Base-by-base conservation (phyloP, 106 monocot genomes). In the Iris macrosiphon region DNA sequence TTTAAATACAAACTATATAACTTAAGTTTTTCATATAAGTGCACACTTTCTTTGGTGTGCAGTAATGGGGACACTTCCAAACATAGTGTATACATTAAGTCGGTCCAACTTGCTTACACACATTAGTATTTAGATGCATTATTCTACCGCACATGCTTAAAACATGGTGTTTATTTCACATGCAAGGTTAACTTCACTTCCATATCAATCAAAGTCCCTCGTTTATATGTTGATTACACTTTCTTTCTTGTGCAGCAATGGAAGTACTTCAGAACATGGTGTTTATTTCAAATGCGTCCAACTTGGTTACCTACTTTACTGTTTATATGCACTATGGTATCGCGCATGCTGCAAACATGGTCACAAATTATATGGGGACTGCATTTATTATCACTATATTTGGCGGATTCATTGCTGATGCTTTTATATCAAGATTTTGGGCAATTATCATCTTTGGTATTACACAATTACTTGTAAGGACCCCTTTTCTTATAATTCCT, bases 361-460 rank as follows among this genome's bases (percentile, higher is more conserved):
- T 66, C 5, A 66, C 65, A 21, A 66, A 66, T 44, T 66, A 31
- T 44, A 66, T 66, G 65, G 65, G 65, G 23, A 66, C 53, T 49
- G 16, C 55, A 0, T 66, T 66, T 55, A 27, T 66, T 7, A 18
- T 55, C 1, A 31, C 65, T 22, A 34, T 66, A 23, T 4, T 55
- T 6, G 65, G 55, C 24, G 65, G 65, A 21, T 66, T 66, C 33
- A 25, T 66, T 20, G 26, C 65, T n/a, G 65, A 66, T 43, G 7
- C 65, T 29, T 66, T 66, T 19, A 6, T 66, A 24, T 23, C 28
- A 34, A 61, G 61, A 33, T 61, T 61, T 21, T 61, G 61, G 61
- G 7, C 61, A 3, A 61, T 61, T 17, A 20, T 61, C 45, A 3
- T 46, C 61, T 61, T 61, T 46, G 61, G 45, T 10, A 15, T 46